Conservation (phyloP, 2,329 filamentous ascomycete genomes). For the Fusarium musae region DNA sequence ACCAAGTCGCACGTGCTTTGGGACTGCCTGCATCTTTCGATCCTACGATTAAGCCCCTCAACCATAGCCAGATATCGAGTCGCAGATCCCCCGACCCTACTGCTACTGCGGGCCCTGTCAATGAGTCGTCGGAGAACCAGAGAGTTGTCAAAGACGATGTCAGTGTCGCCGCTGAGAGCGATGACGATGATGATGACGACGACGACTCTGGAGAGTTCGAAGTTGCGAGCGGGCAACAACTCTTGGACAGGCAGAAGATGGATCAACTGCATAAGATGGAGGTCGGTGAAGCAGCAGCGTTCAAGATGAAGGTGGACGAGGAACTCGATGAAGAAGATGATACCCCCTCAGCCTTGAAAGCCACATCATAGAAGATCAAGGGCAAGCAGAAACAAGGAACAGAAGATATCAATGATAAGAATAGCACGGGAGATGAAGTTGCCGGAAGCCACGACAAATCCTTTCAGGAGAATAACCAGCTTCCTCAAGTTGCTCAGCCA, state of each 20-base stretch:
- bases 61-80: conserved; percentile 41
- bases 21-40: conserved; percentile 72
- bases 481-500: neutral
- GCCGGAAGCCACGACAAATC: neutral
- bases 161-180: conserved; percentile 52
- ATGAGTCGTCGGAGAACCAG: conserved; percentile 34
- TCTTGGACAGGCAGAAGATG: conserved; percentile 57
- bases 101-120: conserved; percentile 7
- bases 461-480: neutral
- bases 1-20: conserved; percentile 71
- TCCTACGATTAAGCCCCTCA: conserved; percentile 69
- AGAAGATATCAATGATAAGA: neutral
- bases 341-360: conserved; percentile 40
- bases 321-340: conserved; percentile 55
- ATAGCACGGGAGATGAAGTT: neutral
- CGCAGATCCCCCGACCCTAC: conserved; percentile 31
- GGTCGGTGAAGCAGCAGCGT: conserved; percentile 65
- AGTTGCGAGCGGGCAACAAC: conserved; percentile 56
- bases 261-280: conserved; percentile 70
- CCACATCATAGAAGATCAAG: conserved; percentile 48
- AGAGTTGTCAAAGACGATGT: conserved; percentile 40
- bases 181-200: conserved; percentile 52
- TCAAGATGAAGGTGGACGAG: conserved; percentile 54
- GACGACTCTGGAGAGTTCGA: conserved; percentile 59
- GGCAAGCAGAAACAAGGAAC: conserved; percentile 1